Evolutionary conservation across 2,329 filamentous ascomycete species (phyloP), one percentile per base, ranked within the genome.

Genomic region (Aureobasidium sp.): DNA sequence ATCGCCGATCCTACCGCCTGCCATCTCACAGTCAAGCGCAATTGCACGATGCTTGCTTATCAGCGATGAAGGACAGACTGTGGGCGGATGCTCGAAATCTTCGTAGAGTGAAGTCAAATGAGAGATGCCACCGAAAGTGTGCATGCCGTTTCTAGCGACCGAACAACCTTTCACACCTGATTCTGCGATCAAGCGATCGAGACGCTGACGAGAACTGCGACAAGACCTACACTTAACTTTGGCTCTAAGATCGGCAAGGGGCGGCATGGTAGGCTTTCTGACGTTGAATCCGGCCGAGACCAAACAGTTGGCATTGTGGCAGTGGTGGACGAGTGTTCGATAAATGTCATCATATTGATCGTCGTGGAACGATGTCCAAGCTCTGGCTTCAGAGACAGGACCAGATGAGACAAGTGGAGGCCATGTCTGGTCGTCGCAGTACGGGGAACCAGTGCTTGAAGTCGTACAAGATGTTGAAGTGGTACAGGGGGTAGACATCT

Each of bases 11-110:
- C 29, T 45, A 10, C 41, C 54, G 8, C 54, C 54, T 16, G 41
- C 54, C 54, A 58, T 58, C 42, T 58, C 54, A 15, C 54, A 58
- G 25, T 58, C 54, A 15, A 58, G 41, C 2, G 41, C 41, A 21
- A 58, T 58, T 13, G 54, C 54, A 3, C 41, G 29, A 11, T 42
- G 54, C n/a, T 58, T 58, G 32, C 7, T 34, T 1, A 16, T 21
- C 9, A n/a, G n/a, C 13, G 16, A 27, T 10, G 37, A 2, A 2
- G n/a, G n/a, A 45, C 11, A 58, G 21, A 25, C 13, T 10, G 15
- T 10, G 11, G 54, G 54, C 4, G 41, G 10, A 30, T 47, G n/a
- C 13, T 58, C 32, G 10, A 58, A 58, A 6, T 11, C 54, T 11
- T 36, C 13, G 32, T 58, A 58, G 16, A 32, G 39, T n/a, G 54